These are phyloP conservation scores for Tetracentron sinense DNA, from an alignment of 164 flowering plant genomes.

Conservation along the genomic window DNA sequence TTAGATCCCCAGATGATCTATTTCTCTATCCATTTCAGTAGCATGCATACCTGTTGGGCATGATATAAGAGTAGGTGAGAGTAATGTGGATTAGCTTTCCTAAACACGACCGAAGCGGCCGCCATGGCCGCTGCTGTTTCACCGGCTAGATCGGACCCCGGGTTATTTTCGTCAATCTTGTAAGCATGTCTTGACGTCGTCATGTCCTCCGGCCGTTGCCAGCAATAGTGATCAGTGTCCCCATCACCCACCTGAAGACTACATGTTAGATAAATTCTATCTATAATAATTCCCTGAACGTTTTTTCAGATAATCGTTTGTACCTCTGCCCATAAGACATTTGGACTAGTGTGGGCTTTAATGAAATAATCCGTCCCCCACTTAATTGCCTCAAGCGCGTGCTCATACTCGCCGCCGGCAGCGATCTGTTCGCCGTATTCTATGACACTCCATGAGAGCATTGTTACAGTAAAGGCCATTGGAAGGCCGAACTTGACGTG, in stretches of 20 bases:
- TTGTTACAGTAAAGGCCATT: constrained; percentile 63
- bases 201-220: constrained; percentile 71
- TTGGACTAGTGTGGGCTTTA: constrained; percentile 58
- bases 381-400: constrained; percentile 57
- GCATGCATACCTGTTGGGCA: constrained; percentile 58
- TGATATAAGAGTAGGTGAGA: constrained; percentile 47
- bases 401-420: constrained; percentile 38
- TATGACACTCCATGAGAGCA: constrained; percentile 56
- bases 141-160: constrained; percentile 56
- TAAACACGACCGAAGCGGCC: constrained; percentile 48
- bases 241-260: constrained; percentile 54
- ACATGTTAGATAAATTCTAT: neutral
- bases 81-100: constrained; percentile 43
- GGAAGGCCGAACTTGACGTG: constrained; percentile 63
- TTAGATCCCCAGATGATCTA: no score
- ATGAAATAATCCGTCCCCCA: constrained; percentile 79
- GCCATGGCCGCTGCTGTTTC: constrained; percentile 77
- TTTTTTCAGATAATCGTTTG: no score
- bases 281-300: no score
- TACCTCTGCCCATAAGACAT: constrained; percentile 62
- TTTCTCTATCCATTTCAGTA: no score
- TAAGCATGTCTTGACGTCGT: constrained; percentile 55
- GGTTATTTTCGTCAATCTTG: constrained; percentile 44
- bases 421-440: constrained; percentile 39
- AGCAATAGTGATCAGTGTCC: constrained; percentile 55